Base-by-base conservation (phyloP, 495 filamentous ascomycete species). In the Lophium mytilinum region DNA sequence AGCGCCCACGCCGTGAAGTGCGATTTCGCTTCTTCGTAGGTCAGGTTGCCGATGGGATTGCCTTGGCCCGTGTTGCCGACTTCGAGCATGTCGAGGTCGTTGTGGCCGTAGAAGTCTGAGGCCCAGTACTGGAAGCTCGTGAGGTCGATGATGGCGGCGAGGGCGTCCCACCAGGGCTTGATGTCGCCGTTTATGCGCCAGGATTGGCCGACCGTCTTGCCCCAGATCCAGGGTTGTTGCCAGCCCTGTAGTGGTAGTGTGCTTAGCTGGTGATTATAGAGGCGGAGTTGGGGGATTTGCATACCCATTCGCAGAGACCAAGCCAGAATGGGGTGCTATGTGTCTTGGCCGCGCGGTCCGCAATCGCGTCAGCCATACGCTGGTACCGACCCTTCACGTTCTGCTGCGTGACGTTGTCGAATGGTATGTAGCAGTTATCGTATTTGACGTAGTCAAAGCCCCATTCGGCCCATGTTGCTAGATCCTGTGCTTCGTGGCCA, bases 171-270 rank as follows among this genome's bases (percentile, higher is more conserved):
- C n/a, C 30, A 53, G 4, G 50, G 50, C 19, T 48, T 50, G 50
- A 59, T 65, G 37, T 67, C 65, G 14, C 37, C 52, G 21, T 43
- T 54, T 19, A 65, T 67, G 19, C 65, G 62, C 65, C 65, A 67
- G 19, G 53, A 41, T 47, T 67, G 50, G 14, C 57, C 50, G 14
- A 60, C 18, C 15, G 40, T 33, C 5, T 36, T 43, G 24, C 65
- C 62, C 65, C 65, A 65, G 4, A 54, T 53, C 55, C 55, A 62
- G 9, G 54, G 49, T 15, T 59, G 43, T 12, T 62, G 21, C 37
- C 58, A 54, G 14, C 65, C 65, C 24, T 30, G 24, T 30, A 30
- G 24, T 30, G 24, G 24, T 30, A 6, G 24, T 30, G 24, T 3
- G 24, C 2, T 30, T 30, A 30, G 6, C 6, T 2, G 24, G 6